Evolutionary conservation across 1,284 basidiomycete genomes (phyloP).

Genomic region (Tetrapyrgos nigripes): DNA sequence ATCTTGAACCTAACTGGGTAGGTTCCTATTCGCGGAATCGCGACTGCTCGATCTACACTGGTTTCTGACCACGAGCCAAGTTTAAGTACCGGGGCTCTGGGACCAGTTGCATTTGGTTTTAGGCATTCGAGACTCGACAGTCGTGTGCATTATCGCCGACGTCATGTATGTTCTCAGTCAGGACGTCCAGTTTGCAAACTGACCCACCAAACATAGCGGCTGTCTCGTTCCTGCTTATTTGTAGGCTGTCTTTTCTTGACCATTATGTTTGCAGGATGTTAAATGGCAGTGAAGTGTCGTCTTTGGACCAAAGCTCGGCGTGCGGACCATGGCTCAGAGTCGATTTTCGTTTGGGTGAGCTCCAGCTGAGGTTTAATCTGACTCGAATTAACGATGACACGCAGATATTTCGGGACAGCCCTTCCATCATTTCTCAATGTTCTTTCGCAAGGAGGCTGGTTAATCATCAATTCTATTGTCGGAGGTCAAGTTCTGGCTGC

Average conservation of each 20-base stretch:
- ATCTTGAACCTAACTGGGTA: slow-evolving; percentile 67
- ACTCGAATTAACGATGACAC: too few relatives aligned
- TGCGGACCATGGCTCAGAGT: slow-evolving; percentile 65
- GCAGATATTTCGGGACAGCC: slow-evolving; percentile 68
- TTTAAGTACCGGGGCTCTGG: slow-evolving; percentile 28
- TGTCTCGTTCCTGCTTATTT: slow-evolving; percentile 58
- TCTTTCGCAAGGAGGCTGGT: slow-evolving; percentile 68
- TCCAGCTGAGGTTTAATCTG: too few relatives aligned
- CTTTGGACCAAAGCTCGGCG: slow-evolving; percentile 67
- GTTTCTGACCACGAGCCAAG: neutral
- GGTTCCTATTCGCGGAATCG: slow-evolving; percentile 19
- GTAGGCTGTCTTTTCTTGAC: too few relatives aligned
- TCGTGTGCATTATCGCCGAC: slow-evolving; percentile 60
- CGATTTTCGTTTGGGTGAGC: slow-evolving; percentile 46
- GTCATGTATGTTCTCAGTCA: slow-evolving; percentile 48
- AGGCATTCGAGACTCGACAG: slow-evolving; percentile 56
- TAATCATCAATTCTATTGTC: slow-evolving; percentile 76
- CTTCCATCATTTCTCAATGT: slow-evolving; percentile 73
- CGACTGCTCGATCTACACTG: slow-evolving; percentile 1
- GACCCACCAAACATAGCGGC: too few relatives aligned
- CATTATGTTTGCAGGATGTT: too few relatives aligned
- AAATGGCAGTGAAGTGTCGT: slow-evolving; percentile 52
- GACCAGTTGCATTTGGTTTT: slow-evolving; percentile 65
- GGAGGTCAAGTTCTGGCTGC: slow-evolving; percentile 77
- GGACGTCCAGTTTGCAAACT: too few relatives aligned